Conservation (phyloP, 805 yeast genomes). For the Kluyveromyces wickerhamii region DNA sequence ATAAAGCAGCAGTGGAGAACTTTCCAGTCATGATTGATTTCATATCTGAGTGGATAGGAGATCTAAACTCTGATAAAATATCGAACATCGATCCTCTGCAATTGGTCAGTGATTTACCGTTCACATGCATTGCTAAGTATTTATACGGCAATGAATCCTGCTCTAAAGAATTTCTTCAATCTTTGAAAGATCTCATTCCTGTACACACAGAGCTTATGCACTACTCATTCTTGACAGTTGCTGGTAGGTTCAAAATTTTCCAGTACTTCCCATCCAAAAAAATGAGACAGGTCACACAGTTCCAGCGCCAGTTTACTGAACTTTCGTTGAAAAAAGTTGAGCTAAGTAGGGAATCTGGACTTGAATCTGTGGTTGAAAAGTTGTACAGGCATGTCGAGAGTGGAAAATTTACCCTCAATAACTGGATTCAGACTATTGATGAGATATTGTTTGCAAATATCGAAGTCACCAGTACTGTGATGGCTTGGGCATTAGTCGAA, state of each 20-base stretch:
- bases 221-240: slow-evolving; percentile 1
- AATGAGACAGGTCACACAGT: neutral
- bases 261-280: slow-evolving; percentile 1
- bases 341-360: neutral
- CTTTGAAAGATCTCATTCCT: neutral
- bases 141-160: neutral
- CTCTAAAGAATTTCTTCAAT: neutral
- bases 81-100: neutral
- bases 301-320: neutral
- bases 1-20: neutral
- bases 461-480: slow-evolving; percentile 1
- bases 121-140: slow-evolving; percentile 1
- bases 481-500: slow-evolving; percentile 2
- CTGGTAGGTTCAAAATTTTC: slow-evolving; percentile 1
- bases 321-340: slow-evolving; percentile 1
- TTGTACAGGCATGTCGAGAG: neutral
- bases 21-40: neutral
- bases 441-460: slow-evolving; percentile 2
- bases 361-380: neutral
- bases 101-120: slow-evolving; percentile 1
- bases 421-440: slow-evolving; percentile 2
- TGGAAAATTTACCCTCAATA: slow-evolving; percentile 1
- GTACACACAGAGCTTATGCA: slow-evolving; percentile 1
- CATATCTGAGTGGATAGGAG: neutral
- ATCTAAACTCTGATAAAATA: neutral